phyloP scores from a whole-genome alignment of 106 monocot species.

The Dendrobium officinale region DNA sequence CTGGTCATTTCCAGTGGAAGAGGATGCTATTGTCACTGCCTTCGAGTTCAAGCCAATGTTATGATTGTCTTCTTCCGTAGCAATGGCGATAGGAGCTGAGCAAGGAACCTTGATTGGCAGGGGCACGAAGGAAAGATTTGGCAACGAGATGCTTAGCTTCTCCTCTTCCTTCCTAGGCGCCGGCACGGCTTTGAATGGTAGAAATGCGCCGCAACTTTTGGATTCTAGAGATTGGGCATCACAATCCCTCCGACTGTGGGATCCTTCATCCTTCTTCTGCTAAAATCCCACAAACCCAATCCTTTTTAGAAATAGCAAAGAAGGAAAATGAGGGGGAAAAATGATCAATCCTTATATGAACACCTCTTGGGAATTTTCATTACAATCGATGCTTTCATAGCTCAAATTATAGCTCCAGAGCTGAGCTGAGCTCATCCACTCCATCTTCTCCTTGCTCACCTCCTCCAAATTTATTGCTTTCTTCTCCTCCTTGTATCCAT shows the following conservation, averaged over 20 bases:
- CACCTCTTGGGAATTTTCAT: neutral
- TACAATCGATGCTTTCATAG: neutral
- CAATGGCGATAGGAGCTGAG: too few relatives aligned
- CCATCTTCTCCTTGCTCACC: conserved; percentile 51
- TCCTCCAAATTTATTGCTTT: conserved; percentile 28
- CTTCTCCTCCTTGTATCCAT: conserved; percentile 23
- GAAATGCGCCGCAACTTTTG: conserved; percentile 24
- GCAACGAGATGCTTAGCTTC: conserved; percentile 6
- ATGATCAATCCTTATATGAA: neutral
- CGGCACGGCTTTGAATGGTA: conserved; percentile 28
- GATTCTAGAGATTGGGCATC: conserved; percentile 21
- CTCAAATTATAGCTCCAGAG: too few relatives aligned
- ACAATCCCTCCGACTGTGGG: conserved; percentile 8
- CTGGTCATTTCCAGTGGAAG: too few relatives aligned
- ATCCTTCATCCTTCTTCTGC: conserved; percentile 10
- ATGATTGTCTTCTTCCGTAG: too few relatives aligned
- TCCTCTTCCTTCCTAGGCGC: conserved; percentile 29
- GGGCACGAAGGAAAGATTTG: conserved; percentile 10
- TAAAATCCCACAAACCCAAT: neutral
- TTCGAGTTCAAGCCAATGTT: too few relatives aligned
- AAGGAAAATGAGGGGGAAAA: neutral
- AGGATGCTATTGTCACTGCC: too few relatives aligned
- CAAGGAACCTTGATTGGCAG: too few relatives aligned
- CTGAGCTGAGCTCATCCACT: too few relatives aligned
- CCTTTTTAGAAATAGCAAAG: neutral